Evolutionary conservation across 805 yeast species (phyloP).

Genomic region (Kazachstania viticola): DNA sequence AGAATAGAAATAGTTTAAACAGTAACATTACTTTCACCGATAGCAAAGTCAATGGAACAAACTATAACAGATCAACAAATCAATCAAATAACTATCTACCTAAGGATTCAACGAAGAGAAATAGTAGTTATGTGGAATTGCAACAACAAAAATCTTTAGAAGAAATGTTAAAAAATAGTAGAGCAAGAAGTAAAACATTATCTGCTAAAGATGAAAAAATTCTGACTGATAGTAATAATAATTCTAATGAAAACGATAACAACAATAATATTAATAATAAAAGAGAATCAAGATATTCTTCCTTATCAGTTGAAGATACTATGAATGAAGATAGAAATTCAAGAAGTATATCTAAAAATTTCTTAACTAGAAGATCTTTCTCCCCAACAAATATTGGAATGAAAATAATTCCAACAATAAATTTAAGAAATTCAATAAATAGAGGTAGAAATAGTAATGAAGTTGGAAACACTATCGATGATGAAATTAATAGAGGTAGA

Average conservation of each 20-base stretch:
- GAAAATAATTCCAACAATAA: slow-evolving; percentile 12
- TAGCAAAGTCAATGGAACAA: neutral
- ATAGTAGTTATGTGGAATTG: slow-evolving; percentile 9
- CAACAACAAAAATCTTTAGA: slow-evolving; percentile 4
- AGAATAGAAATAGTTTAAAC: neutral
- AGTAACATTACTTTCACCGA: neutral
- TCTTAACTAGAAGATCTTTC: slow-evolving; percentile 20
- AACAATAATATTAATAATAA: slow-evolving; percentile 4
- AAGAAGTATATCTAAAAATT: slow-evolving; percentile 18
- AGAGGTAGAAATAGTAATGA: slow-evolving; percentile 9
- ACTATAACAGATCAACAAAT: neutral
- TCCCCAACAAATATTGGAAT: slow-evolving; percentile 18
- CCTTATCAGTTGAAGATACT: slow-evolving; percentile 9
- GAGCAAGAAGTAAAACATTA: slow-evolving; percentile 17
- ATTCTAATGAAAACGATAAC: neutral
- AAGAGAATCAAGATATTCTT: slow-evolving; percentile 8
- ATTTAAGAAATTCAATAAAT: slow-evolving; percentile 10
- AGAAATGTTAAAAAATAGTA: slow-evolving; percentile 3
- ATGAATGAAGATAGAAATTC: slow-evolving; percentile 13
- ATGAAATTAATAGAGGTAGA: slow-evolving; percentile 5
- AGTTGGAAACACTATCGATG: slow-evolving; percentile 1
- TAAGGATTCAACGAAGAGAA: slow-evolving; percentile 2
- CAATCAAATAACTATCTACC: neutral
- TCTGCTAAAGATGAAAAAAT: slow-evolving; percentile 8
- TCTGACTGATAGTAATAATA: no score